These are phyloP conservation scores for Dorcoceras hygrometricum DNA, from an alignment of 257 asterid species.

Conservation along the genomic window DNA sequence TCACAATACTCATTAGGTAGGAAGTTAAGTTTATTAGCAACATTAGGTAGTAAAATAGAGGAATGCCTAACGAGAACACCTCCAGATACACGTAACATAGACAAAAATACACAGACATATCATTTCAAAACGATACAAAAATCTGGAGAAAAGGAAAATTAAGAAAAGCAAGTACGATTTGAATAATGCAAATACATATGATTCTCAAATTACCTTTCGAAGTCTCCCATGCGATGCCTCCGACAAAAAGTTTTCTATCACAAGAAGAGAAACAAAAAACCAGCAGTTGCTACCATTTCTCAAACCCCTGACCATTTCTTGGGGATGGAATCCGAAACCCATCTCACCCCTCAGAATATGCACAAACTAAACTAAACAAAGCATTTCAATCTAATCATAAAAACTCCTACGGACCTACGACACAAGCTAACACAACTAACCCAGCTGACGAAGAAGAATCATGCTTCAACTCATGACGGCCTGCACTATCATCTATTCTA, in stretches of 20 bases:
- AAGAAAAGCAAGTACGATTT: no score
- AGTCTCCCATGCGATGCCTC: constrained; percentile 99
- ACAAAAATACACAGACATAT: no score
- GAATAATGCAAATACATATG: not conserved
- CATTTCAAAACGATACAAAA: not conserved
- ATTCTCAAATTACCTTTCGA: constrained; percentile 60
- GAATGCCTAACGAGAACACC: not conserved
- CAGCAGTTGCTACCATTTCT: constrained; percentile 63
- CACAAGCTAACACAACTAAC: constrained; percentile 90
- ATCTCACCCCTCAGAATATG: constrained; percentile 40
- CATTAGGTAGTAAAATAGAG: not conserved
- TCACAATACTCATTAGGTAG: not conserved
- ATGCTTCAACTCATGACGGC: constrained; percentile 58
- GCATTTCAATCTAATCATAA: constrained; percentile 37
- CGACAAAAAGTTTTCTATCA: constrained; percentile 97
- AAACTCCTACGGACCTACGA: constrained; percentile 37
- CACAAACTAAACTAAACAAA: constrained; percentile 37
- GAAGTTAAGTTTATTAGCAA: no score
- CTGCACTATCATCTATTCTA: constrained; percentile 85
- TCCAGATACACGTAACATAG: not conserved
- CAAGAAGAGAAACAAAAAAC: constrained; percentile 61
- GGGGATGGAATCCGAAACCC: constrained; percentile 50
- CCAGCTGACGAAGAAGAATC: constrained; percentile 97
- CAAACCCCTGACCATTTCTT: constrained; percentile 40
- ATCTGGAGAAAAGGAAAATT: no score